Evolutionary conservation across 1,284 basidiomycete species (phyloP).

Genomic region (Boletellus deceptivus): DNA sequence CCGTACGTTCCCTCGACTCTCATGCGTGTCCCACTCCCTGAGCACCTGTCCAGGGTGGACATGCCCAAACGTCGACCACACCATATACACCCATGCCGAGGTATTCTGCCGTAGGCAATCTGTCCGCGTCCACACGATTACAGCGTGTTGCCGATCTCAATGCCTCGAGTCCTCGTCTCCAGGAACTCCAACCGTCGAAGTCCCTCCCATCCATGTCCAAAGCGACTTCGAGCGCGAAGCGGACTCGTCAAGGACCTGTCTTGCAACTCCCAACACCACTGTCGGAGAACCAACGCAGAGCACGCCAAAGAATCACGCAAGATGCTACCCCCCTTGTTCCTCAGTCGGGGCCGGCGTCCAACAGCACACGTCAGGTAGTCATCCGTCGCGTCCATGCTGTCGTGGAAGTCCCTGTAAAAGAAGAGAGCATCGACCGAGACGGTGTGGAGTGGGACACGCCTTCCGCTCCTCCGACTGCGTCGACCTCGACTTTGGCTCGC

Average conservation of each 20-base stretch:
- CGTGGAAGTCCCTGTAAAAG: slow-evolving; percentile 44
- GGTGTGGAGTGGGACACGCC: slow-evolving; percentile 4
- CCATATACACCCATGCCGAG: slow-evolving; percentile 28
- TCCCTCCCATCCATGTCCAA: slow-evolving; percentile 12
- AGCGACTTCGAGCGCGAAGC: slow-evolving; percentile 3
- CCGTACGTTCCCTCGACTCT: slow-evolving; percentile 32
- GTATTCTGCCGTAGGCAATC: slow-evolving; percentile 13
- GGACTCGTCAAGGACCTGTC: slow-evolving; percentile 11
- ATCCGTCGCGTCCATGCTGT: slow-evolving; percentile 46
- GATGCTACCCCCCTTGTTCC: neutral
- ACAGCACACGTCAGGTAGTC: slow-evolving; percentile 26
- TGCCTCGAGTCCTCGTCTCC: slow-evolving; percentile 13
- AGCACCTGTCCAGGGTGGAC: slow-evolving; percentile 24
- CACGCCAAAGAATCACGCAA: slow-evolving; percentile 26
- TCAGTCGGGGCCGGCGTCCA: slow-evolving; percentile 11
- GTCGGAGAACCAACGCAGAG: slow-evolving; percentile 32
- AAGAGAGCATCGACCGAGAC: slow-evolving; percentile 38
- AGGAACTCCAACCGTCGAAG: slow-evolving; percentile 17
- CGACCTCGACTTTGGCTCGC: slow-evolving; percentile 14
- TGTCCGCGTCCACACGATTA: slow-evolving; percentile 20
- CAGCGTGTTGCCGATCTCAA: slow-evolving; percentile 15
- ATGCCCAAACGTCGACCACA: slow-evolving; percentile 14
- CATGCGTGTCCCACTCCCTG: slow-evolving; percentile 15
- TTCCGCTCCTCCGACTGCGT: slow-evolving; percentile 7
- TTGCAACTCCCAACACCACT: slow-evolving; percentile 32